Percentiles rank a stretch among this genome's conserved stretches.
Evolutionary conservation across 208 protist genomes (phyloP).

Genomic region (Wallacemonas sp.): DNA sequence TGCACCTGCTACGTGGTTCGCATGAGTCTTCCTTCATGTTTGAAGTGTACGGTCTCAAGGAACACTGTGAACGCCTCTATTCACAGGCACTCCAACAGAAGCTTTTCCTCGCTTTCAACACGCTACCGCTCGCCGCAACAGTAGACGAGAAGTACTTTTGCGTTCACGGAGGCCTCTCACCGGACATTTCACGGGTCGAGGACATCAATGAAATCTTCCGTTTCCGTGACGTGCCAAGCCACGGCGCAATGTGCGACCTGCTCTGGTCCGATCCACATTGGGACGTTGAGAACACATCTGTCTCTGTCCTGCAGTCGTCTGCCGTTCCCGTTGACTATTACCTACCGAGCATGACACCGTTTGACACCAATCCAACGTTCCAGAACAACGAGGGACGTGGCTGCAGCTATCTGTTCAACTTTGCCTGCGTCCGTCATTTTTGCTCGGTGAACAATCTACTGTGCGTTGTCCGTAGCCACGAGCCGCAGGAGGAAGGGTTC

Average conservation of each 20-base stretch:
- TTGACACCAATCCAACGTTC: slow-evolving; percentile 64
- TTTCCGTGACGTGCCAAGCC: slow-evolving; percentile 98
- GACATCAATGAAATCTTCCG: slow-evolving; percentile 94
- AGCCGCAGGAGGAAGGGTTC: slow-evolving; percentile 93
- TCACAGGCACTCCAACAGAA: slow-evolving; percentile 46
- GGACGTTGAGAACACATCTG: slow-evolving; percentile 75
- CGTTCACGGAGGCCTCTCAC: slow-evolving; percentile 97
- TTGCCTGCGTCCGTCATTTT: slow-evolving; percentile 85
- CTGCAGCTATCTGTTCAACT: slow-evolving; percentile 86
- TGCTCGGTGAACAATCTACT: slow-evolving; percentile 95
- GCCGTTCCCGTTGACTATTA: slow-evolving; percentile 47
- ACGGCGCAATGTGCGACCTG: slow-evolving; percentile 98
- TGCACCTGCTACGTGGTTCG: slow-evolving; percentile 94
- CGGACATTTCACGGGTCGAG: slow-evolving; percentile 92
- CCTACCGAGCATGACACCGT: slow-evolving; percentile 48
- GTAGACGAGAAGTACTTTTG: slow-evolving; percentile 99
- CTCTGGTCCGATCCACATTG: slow-evolving; percentile 99
- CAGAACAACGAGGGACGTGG: slow-evolving; percentile 70
- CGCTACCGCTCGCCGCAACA: slow-evolving; percentile 96
- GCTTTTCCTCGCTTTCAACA: slow-evolving; percentile 93
- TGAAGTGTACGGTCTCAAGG: slow-evolving; percentile 90
- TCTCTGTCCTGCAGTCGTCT: slow-evolving; percentile 51
- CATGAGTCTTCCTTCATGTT: slow-evolving; percentile 91
- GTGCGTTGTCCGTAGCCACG: slow-evolving; percentile 96
- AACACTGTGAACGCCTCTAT: slow-evolving; percentile 95